phyloP scores from a whole-genome alignment of 164 flowering plant species.

The Cinnamomum chago region DNA sequence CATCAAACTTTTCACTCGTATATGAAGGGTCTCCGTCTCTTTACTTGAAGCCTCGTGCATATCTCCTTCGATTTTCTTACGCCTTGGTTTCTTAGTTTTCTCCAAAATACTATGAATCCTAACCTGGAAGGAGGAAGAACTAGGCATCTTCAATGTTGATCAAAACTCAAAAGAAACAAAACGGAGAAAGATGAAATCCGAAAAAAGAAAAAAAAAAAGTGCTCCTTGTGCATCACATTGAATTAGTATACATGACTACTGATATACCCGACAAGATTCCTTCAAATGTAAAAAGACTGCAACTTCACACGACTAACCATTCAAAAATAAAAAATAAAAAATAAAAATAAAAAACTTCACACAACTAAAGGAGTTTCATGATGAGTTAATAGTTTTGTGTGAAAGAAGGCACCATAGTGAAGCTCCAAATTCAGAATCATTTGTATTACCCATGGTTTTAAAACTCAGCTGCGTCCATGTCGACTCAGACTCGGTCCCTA shows the following conservation, averaged over 20 bases:
- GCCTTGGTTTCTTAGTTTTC: constrained; percentile 43
- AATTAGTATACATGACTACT: no score
- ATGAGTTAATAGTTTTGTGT: neutral
- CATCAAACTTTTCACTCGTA: constrained; percentile 57
- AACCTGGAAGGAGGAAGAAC: constrained; percentile 37
- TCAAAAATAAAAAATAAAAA: no score
- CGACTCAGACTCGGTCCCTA: no score
- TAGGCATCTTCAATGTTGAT: neutral
- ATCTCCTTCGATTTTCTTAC: constrained; percentile 24
- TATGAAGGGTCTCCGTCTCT: constrained; percentile 49
- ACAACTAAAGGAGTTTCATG: neutral
- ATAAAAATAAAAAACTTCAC: no score
- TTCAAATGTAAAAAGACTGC: no score
- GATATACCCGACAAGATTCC: no score
- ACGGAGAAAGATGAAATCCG: neutral
- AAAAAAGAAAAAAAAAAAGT: neutral
- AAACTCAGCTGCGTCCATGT: no score
- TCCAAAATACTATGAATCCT: constrained; percentile 69
- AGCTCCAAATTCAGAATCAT: no score
- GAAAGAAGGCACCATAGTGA: no score
- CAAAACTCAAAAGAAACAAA: neutral
- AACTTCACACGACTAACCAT: no score
- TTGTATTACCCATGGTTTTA: no score
- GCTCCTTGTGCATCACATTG: no score
- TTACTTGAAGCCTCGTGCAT: constrained; percentile 30